These are phyloP conservation scores for Penicillium polonicum DNA, from an alignment of 2,329 filamentous ascomycete genomes.

Conservation along the genomic window DNA sequence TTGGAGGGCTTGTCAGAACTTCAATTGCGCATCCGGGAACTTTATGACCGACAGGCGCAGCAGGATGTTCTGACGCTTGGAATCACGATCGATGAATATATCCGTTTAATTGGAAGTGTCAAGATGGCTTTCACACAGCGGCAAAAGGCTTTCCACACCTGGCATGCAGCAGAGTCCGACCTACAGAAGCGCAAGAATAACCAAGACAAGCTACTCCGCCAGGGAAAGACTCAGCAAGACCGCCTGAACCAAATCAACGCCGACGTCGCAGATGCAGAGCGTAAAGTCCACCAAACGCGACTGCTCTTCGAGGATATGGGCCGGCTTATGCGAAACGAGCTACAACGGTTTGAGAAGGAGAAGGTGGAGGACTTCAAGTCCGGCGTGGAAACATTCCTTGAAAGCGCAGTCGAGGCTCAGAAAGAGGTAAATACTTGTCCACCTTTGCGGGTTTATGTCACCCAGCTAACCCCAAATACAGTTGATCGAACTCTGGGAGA, in stretches of 20 bases:
- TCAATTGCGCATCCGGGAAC: constrained; percentile 87
- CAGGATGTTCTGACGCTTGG: constrained; percentile 95
- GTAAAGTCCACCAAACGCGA: constrained; percentile 84
- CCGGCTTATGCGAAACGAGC: constrained; percentile 80
- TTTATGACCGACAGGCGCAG: constrained; percentile 95
- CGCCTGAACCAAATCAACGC: constrained; percentile 87
- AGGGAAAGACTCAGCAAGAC: constrained; percentile 95
- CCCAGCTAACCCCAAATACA: constrained; percentile 50
- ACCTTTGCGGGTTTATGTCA: not conserved
- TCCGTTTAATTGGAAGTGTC: constrained; percentile 89
- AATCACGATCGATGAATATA: constrained; percentile 98
- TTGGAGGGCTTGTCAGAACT: constrained; percentile 89
- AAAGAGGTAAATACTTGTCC: constrained; percentile 72
- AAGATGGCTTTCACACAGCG: constrained; percentile 90
- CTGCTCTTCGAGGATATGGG: constrained; percentile 98
- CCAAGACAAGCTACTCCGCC: constrained; percentile 92
- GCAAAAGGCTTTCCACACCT: constrained; percentile 92
- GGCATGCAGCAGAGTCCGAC: constrained; percentile 88
- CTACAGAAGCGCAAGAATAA: constrained; percentile 82
- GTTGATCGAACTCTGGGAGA: constrained; percentile 93
- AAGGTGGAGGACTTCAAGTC: constrained; percentile 99
- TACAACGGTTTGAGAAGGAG: constrained; percentile 92
- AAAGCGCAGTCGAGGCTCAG: constrained; percentile 95
- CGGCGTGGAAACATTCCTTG: constrained; percentile 93
- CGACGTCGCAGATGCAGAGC: constrained; percentile 91